A percentile compares a stretch with the other conserved stretches of the same genome.
Evolutionary conservation across 345 rosid genomes (phyloP).

Genomic region (Eucalyptus regnans): DNA sequence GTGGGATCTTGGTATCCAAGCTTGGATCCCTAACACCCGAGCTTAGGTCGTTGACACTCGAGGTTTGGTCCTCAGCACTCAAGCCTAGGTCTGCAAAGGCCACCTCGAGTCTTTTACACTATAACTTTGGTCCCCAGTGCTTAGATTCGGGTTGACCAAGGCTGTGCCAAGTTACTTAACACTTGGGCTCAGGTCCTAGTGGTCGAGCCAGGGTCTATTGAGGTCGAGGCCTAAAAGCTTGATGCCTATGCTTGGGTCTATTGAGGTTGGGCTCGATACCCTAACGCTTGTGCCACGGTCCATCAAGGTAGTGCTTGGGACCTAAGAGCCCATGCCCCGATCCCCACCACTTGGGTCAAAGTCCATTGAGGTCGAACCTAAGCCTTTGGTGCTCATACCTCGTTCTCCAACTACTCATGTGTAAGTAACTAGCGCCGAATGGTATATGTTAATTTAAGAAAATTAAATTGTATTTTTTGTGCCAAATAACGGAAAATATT

Average conservation of each 20-base stretch:
- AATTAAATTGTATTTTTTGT: no score
- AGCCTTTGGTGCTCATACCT: background rate
- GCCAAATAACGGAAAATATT: fast-evolving
- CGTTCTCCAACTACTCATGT: background rate
- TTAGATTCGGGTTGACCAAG: fast-evolving
- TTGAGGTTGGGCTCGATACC: no score
- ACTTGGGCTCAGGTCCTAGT: fast-evolving
- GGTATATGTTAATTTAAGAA: background rate
- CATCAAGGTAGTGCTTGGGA: no score
- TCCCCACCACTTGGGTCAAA: fast-evolving
- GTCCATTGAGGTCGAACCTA: background rate
- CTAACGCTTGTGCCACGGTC: fast-evolving
- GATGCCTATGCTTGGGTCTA: no score
- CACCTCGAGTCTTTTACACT: no score
- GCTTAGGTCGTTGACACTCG: no score
- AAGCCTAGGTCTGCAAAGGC: fast-evolving
- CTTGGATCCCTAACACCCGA: no score
- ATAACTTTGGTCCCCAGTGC: fast-evolving
- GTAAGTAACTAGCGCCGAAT: fast-evolving
- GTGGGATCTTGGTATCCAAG: no score
- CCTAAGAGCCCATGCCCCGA: no score
- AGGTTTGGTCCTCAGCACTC: no score
- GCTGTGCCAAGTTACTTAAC: fast-evolving
- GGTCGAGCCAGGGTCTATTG: fast-evolving
- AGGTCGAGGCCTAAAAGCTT: no score